phyloP scores from a whole-genome alignment of 176 grass and related monocot genomes.

The Saccharum spontaneum region DNA sequence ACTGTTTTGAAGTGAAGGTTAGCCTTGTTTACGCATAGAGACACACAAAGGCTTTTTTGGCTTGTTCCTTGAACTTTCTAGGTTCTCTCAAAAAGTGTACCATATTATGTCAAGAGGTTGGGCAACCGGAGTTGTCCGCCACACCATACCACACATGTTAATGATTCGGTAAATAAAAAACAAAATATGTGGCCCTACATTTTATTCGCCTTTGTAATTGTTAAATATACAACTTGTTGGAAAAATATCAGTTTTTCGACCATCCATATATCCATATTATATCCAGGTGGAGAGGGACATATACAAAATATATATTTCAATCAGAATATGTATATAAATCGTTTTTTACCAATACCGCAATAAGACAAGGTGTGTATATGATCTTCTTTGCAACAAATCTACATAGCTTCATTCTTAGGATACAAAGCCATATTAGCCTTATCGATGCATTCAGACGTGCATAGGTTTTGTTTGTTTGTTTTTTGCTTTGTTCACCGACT shows the following conservation, averaged over 20 bases:
- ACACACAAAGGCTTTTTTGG: background rate
- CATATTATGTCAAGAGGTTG: background rate
- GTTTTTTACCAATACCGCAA: background rate
- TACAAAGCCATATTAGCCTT: background rate
- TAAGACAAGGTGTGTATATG: background rate
- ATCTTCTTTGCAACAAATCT: background rate
- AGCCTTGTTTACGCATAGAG: background rate
- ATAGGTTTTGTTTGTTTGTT: background rate
- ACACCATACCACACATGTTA: background rate
- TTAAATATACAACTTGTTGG: conserved; percentile 22
- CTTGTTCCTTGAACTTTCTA: conserved; percentile 13
- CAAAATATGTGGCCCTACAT: background rate
- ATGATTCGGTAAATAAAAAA: background rate
- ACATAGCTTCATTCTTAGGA: background rate
- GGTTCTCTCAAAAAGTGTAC: conserved; percentile 14
- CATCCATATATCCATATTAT: background rate
- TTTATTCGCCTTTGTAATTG: conserved; percentile 19
- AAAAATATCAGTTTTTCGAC: background rate
- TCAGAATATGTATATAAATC: background rate
- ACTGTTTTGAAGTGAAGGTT: background rate
- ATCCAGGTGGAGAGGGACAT: background rate
- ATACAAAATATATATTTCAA: background rate
- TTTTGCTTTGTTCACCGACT: background rate
- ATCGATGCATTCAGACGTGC: background rate
- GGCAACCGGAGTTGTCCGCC: background rate